Evolutionary conservation across 179 eudicot genomes (phyloP).

Genomic region (Vitellaria paradoxa): DNA sequence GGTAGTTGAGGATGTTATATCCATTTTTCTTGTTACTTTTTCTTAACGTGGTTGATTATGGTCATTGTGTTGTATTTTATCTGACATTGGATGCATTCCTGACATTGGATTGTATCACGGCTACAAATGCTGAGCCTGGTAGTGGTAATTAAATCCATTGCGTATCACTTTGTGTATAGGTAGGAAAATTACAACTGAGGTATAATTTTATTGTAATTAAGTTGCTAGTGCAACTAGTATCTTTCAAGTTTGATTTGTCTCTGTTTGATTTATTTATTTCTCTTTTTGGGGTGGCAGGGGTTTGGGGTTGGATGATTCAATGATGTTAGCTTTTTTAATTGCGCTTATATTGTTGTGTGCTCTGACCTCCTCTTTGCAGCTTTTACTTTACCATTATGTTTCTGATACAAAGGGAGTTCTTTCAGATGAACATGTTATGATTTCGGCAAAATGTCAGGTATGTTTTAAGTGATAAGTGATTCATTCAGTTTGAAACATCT

Average conservation of each 20-base stretch:
- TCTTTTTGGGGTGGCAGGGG: too few species aligned
- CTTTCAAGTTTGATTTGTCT: too few species aligned
- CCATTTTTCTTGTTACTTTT: too few species aligned
- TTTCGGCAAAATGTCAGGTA: conserved; percentile 92
- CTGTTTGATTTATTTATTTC: too few species aligned
- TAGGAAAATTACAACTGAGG: too few species aligned
- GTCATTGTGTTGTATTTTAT: not conserved
- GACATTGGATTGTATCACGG: not conserved
- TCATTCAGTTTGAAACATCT: not conserved
- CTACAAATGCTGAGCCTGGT: not conserved
- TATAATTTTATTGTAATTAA: too few species aligned
- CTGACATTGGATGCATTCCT: not conserved
- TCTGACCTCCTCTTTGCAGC: conserved; percentile 48
- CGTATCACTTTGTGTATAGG: too few species aligned
- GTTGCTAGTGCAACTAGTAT: too few species aligned
- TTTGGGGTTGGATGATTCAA: not conserved
- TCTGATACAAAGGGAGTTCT: conserved; percentile 62
- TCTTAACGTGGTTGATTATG: too few species aligned
- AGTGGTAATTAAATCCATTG: not conserved
- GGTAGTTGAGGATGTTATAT: too few species aligned
- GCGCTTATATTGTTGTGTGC: conserved; percentile 7
- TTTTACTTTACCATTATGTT: conserved; percentile 57
- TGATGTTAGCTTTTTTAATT: not conserved
- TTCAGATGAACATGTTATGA: conserved; percentile 67
- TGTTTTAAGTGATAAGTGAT: not conserved